Percentiles rank a stretch among this genome's conserved stretches.
phyloP scores from a whole-genome alignment of 164 flowering plant genomes.

The Aristolochia fimbriata region DNA sequence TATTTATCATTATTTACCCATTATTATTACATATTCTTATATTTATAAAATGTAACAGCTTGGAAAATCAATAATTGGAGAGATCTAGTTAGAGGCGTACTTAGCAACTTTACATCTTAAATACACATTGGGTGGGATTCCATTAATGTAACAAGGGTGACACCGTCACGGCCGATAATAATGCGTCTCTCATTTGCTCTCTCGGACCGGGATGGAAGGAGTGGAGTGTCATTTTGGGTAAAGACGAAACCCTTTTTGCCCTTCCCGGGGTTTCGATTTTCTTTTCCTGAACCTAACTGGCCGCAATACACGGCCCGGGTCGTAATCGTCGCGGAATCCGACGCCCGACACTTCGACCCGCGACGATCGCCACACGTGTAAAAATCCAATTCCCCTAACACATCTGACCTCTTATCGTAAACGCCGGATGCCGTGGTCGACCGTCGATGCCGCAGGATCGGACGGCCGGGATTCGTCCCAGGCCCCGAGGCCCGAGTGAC shows the following conservation, averaged over 20 bases:
- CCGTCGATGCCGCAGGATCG: too few species aligned
- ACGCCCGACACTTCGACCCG: slow-evolving; percentile 2
- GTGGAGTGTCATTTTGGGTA: too few species aligned
- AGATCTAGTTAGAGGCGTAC: too few species aligned
- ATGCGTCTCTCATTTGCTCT: too few species aligned
- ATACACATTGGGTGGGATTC: too few species aligned
- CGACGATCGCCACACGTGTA: neutral
- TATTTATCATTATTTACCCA: neutral
- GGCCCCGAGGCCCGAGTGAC: slow-evolving; percentile 3
- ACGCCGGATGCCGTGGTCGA: too few species aligned
- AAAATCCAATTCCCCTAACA: neutral
- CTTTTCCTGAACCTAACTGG: slow-evolving; percentile 5
- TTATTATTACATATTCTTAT: neutral
- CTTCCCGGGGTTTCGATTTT: too few species aligned
- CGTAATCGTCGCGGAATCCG: slow-evolving; percentile 7
- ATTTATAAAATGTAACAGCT: too few species aligned
- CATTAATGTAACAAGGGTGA: too few species aligned
- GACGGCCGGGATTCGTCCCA: neutral
- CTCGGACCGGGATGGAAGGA: too few species aligned
- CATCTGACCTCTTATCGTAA: neutral
- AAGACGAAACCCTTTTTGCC: neutral
- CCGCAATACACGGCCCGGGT: slow-evolving; percentile 20
- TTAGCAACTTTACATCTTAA: too few species aligned
- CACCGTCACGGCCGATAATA: too few species aligned
- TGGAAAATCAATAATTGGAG: neutral